These are phyloP conservation scores for Paraleonurus japonicus DNA, from an alignment of 257 asterid species.

Conservation along the genomic window DNA sequence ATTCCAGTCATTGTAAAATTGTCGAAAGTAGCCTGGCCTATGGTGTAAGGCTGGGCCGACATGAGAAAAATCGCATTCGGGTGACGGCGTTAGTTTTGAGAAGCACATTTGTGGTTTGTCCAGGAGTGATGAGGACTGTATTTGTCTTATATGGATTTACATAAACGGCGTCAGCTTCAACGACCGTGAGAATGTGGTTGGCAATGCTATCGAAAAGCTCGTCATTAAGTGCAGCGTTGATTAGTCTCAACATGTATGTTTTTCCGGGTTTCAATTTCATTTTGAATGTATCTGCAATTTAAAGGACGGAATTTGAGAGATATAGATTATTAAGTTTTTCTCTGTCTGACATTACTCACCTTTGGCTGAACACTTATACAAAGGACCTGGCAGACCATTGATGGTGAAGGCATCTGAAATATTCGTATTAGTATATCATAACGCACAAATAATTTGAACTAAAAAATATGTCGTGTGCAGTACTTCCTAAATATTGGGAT, in stretches of 20 bases:
- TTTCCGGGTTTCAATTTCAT: constrained; percentile 56
- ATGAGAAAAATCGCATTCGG: constrained; percentile 53
- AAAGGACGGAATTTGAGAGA: background rate
- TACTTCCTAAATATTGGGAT: no score
- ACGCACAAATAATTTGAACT: background rate
- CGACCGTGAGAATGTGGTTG: constrained; percentile 54
- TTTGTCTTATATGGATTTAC: constrained; percentile 55
- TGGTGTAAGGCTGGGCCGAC: constrained; percentile 55
- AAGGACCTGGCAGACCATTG: constrained; percentile 63
- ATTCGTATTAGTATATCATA: constrained; percentile 33
- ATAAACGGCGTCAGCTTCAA: constrained; percentile 59
- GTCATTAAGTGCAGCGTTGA: constrained; percentile 64
- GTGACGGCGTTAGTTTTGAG: constrained; percentile 37
- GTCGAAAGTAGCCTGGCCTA: constrained; percentile 57
- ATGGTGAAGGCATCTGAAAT: constrained; percentile 63
- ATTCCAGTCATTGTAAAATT: constrained; percentile 50
- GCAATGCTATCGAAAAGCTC: constrained; percentile 67
- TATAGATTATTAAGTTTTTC: background rate
- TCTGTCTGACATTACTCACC: constrained; percentile 27
- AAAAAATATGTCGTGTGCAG: no score
- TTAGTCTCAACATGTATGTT: constrained; percentile 57
- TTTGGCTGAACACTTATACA: constrained; percentile 56
- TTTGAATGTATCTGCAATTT: constrained; percentile 49
- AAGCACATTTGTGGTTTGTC: constrained; percentile 64
- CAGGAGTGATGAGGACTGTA: constrained; percentile 50